Percentiles rank a stretch among this genome's conserved stretches.
These are phyloP conservation scores for Zymoseptoria pseudotritici DNA, from an alignment of 2,329 filamentous ascomycete species.

Conservation along the genomic window DNA sequence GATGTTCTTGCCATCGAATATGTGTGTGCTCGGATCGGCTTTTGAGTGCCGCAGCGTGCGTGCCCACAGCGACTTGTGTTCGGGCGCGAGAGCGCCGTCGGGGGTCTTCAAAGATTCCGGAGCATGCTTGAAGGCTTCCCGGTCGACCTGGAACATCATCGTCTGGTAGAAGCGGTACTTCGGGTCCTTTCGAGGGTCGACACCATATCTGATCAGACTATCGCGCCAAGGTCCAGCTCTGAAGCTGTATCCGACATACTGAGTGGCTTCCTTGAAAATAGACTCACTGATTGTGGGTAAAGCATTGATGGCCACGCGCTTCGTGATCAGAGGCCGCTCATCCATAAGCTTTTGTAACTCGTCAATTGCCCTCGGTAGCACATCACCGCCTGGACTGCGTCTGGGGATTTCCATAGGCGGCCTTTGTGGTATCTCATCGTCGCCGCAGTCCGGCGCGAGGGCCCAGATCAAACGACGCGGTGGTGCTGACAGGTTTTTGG, in stretches of 20 bases:
- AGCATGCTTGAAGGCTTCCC: conserved; percentile 18
- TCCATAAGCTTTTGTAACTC: conserved; percentile 60
- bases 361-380: conserved; percentile 57
- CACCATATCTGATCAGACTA: conserved; percentile 72
- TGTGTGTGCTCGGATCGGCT: conserved; percentile 50
- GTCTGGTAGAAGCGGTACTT: conserved; percentile 80
- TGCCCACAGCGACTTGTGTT: conserved; percentile 11
- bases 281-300: conserved; percentile 48
- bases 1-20: conserved; percentile 74
- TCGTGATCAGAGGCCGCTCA: conserved; percentile 76
- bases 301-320: conserved; percentile 70
- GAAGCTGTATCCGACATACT: conserved; percentile 87
- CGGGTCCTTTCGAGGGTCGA: conserved; percentile 74
- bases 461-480: conserved; percentile 26
- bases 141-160: conserved; percentile 67
- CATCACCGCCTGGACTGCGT: conserved; percentile 25
- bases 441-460: conserved; percentile 44
- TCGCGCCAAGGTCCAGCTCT: conserved; percentile 88
- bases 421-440: conserved; percentile 53
- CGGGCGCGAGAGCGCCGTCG: background rate
- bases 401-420: conserved; percentile 44
- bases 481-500: conserved; percentile 40
- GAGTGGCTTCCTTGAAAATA: conserved; percentile 64
- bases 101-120: conserved; percentile 1
- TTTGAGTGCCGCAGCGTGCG: conserved; percentile 12